These are phyloP conservation scores for Capronia epimyces DNA, from an alignment of 2,329 filamentous ascomycete species.

Conservation along the genomic window DNA sequence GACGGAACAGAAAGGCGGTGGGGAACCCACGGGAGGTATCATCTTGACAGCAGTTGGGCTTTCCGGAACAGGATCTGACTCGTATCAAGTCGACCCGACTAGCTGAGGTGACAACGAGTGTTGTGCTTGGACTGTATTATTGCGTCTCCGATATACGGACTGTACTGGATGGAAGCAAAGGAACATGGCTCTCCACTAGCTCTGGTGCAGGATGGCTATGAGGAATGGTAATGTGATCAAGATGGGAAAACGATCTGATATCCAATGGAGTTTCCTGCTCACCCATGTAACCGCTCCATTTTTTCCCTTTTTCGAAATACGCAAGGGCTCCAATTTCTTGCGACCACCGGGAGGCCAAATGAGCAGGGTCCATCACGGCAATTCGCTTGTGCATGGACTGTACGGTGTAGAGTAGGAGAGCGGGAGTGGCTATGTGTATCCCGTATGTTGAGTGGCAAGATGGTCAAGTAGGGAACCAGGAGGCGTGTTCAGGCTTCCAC, in stretches of 20 bases:
- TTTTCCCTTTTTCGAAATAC: too few species aligned
- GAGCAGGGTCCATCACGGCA: too few species aligned
- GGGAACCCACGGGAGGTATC: background rate
- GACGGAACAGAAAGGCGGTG: background rate
- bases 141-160: background rate
- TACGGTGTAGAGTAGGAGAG: too few species aligned
- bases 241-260: background rate
- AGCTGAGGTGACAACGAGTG: background rate
- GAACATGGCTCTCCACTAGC: background rate
- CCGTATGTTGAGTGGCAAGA: too few species aligned
- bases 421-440: too few species aligned
- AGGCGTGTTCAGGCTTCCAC: too few species aligned
- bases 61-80: slow-evolving; percentile 5
- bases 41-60: background rate
- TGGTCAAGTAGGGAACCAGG: too few species aligned
- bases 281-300: too few species aligned
- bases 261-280: too few species aligned
- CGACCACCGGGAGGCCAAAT: too few species aligned
- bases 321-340: too few species aligned
- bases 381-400: too few species aligned
- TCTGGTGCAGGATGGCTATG: background rate
- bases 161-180: background rate
- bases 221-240: slow-evolving; percentile 3
- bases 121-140: slow-evolving; percentile 8
- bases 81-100: background rate